Evolutionary conservation across 352 stramenopile genomes (phyloP).

Genomic region (Elongisporangium anandrum): DNA sequence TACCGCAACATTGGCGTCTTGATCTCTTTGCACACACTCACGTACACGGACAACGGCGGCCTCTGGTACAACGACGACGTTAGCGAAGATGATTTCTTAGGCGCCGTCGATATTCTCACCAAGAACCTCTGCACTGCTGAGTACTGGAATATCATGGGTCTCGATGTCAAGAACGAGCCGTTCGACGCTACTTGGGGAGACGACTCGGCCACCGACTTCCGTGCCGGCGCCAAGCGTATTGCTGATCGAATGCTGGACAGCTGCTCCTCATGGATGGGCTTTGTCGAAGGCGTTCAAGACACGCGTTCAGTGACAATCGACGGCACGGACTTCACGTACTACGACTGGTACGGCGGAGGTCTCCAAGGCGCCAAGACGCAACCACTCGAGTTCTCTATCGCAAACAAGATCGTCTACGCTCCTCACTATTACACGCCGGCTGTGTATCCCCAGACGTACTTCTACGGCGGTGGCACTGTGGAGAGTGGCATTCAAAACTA

Average conservation of each 20-base stretch:
- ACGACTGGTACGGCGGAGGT: conserved; percentile 36
- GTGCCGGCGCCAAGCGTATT: conserved; percentile 18
- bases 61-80: conserved; percentile 7
- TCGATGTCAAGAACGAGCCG: conserved; percentile 40
- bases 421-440: conserved; percentile 35
- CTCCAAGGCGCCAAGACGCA: conserved; percentile 21
- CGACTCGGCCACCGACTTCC: conserved; percentile 20
- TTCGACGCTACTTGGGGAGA: conserved; percentile 28
- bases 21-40: conserved; percentile 12
- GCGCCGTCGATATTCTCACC: conserved; percentile 26
- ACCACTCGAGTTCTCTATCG: conserved; percentile 12
- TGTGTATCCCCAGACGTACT: conserved; percentile 26
- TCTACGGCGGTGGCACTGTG: conserved; percentile 16
- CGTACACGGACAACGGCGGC: conserved; percentile 2
- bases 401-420: conserved; percentile 29
- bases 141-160: conserved; percentile 39
- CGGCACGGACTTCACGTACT: conserved; percentile 19
- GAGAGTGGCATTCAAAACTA: conserved; percentile 13
- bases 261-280: conserved; percentile 31
- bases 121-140: conserved; percentile 19
- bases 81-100: conserved; percentile 20
- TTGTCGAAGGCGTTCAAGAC: conserved; percentile 32
- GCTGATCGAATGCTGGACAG: conserved; percentile 27
- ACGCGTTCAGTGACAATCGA: conserved; percentile 21
- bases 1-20: conserved; percentile 12